phyloP scores from a whole-genome alignment of 2,329 filamentous ascomycete genomes.

The Leptographium galeiforme region DNA sequence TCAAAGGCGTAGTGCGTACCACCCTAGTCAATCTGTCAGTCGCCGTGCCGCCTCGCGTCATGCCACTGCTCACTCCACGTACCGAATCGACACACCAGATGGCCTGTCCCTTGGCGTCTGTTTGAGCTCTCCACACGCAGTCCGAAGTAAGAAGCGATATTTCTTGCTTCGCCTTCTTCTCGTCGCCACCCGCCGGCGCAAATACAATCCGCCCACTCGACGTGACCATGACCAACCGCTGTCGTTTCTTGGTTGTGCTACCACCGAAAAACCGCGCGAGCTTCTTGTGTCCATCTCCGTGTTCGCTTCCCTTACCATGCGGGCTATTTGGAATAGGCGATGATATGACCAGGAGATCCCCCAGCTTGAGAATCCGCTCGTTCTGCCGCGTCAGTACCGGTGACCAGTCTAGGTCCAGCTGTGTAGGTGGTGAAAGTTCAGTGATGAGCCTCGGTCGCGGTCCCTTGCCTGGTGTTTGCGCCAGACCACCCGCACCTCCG shows the following conservation, averaged over 20 bases:
- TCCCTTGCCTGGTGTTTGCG: neutral
- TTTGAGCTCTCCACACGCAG: slow-evolving; percentile 64
- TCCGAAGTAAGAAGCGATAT: slow-evolving; percentile 69
- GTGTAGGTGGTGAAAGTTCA: slow-evolving; percentile 88
- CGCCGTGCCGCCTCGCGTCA: neutral
- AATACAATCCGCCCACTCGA: slow-evolving; percentile 81
- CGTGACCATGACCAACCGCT: slow-evolving; percentile 88
- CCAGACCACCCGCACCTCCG: neutral
- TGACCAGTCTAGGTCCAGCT: slow-evolving; percentile 97
- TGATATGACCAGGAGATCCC: slow-evolving; percentile 75
- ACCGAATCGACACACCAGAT: slow-evolving; percentile 91
- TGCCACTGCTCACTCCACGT: slow-evolving; percentile 25
- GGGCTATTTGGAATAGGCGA: slow-evolving; percentile 64
- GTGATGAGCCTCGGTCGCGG: slow-evolving; percentile 64
- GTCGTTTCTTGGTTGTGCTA: slow-evolving; percentile 80
- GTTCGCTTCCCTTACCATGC: slow-evolving; percentile 53
- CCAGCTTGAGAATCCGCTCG: slow-evolving; percentile 86
- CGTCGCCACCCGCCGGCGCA: slow-evolving; percentile 81
- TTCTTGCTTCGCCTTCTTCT: slow-evolving; percentile 90
- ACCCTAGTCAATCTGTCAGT: slow-evolving; percentile 37
- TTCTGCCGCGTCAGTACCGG: slow-evolving; percentile 83
- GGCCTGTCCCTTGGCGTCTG: slow-evolving; percentile 75
- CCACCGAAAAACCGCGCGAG: slow-evolving; percentile 89
- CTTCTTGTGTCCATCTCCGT: slow-evolving; percentile 64
- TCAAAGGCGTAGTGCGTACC: slow-evolving; percentile 91